These are phyloP conservation scores for Globisporangium recalcitrans DNA, from an alignment of 352 stramenopile genomes.

Conservation along the genomic window DNA sequence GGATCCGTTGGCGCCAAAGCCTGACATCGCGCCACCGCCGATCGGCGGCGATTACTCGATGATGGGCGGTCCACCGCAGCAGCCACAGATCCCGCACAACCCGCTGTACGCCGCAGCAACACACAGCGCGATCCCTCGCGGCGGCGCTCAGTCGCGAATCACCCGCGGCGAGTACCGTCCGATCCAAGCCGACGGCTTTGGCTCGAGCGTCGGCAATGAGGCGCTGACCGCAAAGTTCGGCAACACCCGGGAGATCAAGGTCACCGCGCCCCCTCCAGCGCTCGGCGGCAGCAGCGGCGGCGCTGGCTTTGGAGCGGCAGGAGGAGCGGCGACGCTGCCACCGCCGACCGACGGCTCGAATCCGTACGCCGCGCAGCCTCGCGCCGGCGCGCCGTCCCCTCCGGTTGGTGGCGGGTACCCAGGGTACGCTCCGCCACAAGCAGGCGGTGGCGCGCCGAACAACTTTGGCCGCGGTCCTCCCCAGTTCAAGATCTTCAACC, in stretches of 20 bases:
- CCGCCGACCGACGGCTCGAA: constrained; percentile 32
- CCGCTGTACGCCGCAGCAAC: constrained; percentile 72
- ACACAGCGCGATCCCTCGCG: constrained; percentile 75
- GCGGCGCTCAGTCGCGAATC: constrained; percentile 38
- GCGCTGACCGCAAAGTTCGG: constrained; percentile 87
- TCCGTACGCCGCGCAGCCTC: constrained; percentile 49
- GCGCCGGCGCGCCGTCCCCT: constrained; percentile 16
- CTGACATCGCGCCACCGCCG: constrained; percentile 61
- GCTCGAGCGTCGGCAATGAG: constrained; percentile 85
- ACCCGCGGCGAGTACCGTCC: constrained; percentile 71
- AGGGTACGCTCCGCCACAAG: constrained; percentile 13
- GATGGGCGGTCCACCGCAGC: constrained; percentile 18
- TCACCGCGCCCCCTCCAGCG: constrained; percentile 64
- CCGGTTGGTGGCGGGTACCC: constrained; percentile 33
- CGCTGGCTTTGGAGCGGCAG: constrained; percentile 1
- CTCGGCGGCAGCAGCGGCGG: constrained; percentile 3
- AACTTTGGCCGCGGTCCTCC: constrained; percentile 30
- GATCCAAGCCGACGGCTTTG: constrained; percentile 87
- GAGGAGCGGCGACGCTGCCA: constrained; percentile 14
- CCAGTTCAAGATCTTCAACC: constrained; percentile 89
- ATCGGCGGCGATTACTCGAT: constrained; percentile 47
- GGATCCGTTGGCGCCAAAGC: constrained; percentile 57
- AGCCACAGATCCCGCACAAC: constrained; percentile 32
- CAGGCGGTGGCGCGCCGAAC: background rate
- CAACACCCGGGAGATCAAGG: constrained; percentile 79